Percentiles rank a stretch among this genome's conserved stretches.
phyloP scores from a whole-genome alignment of 345 rosid species.

The Eucalyptus pauciflora region DNA sequence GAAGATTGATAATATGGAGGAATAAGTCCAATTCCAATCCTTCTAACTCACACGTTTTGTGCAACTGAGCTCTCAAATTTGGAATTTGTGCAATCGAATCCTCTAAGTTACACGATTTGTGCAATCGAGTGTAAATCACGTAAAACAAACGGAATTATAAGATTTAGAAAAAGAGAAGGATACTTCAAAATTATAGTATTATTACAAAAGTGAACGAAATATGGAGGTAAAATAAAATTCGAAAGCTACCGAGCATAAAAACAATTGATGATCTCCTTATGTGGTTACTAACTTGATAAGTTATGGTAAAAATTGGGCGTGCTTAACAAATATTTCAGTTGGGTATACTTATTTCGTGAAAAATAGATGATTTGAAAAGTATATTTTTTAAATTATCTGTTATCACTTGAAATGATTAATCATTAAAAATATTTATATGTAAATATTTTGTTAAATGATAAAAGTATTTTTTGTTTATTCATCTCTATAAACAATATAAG shows the following conservation, averaged over 20 bases:
- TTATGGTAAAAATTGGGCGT: neutral
- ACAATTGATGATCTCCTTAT: neutral
- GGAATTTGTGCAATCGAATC: neutral
- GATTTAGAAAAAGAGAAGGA: neutral
- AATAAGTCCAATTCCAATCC: neutral
- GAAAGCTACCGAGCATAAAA: neutral
- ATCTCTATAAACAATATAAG: rapidly evolving
- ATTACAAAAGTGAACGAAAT: neutral
- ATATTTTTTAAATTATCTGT: too few relatives aligned
- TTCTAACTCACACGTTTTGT: neutral
- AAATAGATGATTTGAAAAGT: too few relatives aligned
- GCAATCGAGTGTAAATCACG: rapidly evolving
- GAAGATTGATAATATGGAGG: neutral
- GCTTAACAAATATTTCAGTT: neutral
- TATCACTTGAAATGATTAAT: too few relatives aligned
- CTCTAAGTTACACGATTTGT: neutral
- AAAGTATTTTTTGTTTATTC: too few relatives aligned
- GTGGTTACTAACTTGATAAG: neutral
- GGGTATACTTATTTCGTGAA: too few relatives aligned
- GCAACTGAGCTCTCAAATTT: neutral
- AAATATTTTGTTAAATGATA: too few relatives aligned
- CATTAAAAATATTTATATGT: too few relatives aligned
- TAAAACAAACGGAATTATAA: neutral
- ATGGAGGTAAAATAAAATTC: neutral
- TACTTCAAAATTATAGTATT: neutral